A percentile compares a stretch with the other conserved stretches of the same genome.
phyloP scores from a whole-genome alignment of 805 yeast genomes.

The Metschnikowia similis region DNA sequence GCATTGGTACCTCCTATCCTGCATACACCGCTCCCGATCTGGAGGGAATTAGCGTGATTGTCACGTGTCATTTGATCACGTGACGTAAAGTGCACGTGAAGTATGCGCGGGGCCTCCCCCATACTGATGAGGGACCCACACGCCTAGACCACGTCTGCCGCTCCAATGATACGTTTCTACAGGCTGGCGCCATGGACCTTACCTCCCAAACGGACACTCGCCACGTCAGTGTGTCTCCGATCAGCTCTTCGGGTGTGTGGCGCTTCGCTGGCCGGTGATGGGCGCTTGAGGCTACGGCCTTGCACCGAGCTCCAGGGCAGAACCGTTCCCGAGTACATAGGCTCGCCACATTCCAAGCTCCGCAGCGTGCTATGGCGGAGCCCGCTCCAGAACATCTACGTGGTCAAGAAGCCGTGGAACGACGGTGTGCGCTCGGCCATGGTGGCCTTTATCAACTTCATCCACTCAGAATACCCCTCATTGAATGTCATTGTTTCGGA shows the following conservation, averaged over 20 bases:
- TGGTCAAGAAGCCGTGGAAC: constrained; percentile 85
- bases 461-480: constrained; percentile 60
- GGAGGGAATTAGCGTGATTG: no score
- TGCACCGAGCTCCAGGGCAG: constrained; percentile 12
- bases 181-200: neutral
- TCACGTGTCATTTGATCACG: no score
- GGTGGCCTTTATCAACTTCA: constrained; percentile 57
- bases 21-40: no score
- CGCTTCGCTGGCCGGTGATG: neutral
- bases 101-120: neutral
- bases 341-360: constrained; percentile 55
- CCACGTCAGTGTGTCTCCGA: neutral
- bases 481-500: constrained; percentile 74
- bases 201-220: neutral
- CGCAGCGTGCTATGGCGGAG: constrained; percentile 65
- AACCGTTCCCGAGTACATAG: constrained; percentile 47
- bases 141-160: neutral
- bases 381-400: constrained; percentile 67
- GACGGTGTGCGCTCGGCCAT: constrained; percentile 59
- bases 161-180: neutral
- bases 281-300: constrained; percentile 5
- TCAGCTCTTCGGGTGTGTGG: neutral
- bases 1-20: no score
- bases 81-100: no score
- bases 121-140: neutral